Percentiles rank a stretch among this genome's conserved stretches.
These are phyloP conservation scores for Iris pallida DNA, from an alignment of 116 monocot genomes.

Conservation along the genomic window DNA sequence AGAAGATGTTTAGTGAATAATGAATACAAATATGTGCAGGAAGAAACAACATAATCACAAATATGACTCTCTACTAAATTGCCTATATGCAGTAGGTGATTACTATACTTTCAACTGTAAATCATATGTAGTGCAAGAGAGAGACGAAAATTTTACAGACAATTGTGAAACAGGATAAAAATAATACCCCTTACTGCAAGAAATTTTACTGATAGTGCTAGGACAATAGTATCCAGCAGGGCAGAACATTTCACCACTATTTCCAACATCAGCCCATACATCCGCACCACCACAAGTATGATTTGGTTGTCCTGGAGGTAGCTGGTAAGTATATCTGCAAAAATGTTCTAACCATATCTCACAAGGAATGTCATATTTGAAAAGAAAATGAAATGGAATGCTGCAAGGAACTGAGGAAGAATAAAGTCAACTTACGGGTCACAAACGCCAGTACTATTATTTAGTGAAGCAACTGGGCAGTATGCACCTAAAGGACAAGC, in stretches of 20 bases:
- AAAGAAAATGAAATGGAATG: neutral
- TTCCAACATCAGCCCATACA: slow-evolving; percentile 54
- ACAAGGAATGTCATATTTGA: neutral
- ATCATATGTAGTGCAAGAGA: neutral
- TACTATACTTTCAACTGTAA: neutral
- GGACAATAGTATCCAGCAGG: slow-evolving; percentile 70
- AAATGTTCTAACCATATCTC: neutral
- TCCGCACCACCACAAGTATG: slow-evolving; percentile 65
- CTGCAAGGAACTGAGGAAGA: neutral
- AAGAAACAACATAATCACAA: neutral
- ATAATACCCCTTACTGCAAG: slow-evolving; percentile 66
- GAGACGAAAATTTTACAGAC: neutral
- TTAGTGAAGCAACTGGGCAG: slow-evolving; percentile 55
- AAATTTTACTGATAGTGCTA: slow-evolving; percentile 40
- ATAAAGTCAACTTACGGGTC: slow-evolving; percentile 64
- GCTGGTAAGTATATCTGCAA: slow-evolving; percentile 57
- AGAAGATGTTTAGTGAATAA: too few species aligned
- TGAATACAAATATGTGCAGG: slow-evolving; percentile 4
- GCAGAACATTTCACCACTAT: slow-evolving; percentile 42
- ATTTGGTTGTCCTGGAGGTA: slow-evolving; percentile 49
- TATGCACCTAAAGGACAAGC: slow-evolving; percentile 85
- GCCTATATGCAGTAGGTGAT: neutral
- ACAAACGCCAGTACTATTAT: slow-evolving; percentile 55
- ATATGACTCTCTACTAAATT: neutral
- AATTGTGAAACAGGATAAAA: slow-evolving; percentile 19